A percentile compares a stretch with the other conserved stretches of the same genome.
phyloP scores from a whole-genome alignment of 768 basidiomycete species.

The Lactifluus hygrophoroides region DNA sequence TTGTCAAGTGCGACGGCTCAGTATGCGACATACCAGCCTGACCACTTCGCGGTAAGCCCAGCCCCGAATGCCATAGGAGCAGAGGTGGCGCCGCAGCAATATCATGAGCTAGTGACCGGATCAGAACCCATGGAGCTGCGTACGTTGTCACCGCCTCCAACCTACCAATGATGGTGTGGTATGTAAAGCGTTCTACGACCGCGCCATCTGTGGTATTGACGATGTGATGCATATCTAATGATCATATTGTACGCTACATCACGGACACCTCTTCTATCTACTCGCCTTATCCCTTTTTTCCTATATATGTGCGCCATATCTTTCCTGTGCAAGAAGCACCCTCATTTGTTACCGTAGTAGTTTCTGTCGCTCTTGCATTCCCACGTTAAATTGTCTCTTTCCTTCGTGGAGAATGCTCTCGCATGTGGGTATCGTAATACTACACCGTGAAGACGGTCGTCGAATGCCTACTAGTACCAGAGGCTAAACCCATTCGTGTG shows the following conservation, averaged over 20 bases:
- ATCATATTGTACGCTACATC: not conserved
- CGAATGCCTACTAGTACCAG: not conserved
- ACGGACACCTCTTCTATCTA: not conserved
- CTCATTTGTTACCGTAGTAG: not conserved
- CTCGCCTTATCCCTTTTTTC: no score
- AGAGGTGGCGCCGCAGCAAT: not conserved
- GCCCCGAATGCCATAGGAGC: not conserved
- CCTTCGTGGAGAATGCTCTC: not conserved
- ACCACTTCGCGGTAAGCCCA: not conserved
- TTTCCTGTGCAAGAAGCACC: not conserved
- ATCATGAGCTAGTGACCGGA: not conserved
- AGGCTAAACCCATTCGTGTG: not conserved
- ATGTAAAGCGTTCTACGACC: not conserved
- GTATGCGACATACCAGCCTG: not conserved
- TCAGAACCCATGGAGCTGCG: not conserved
- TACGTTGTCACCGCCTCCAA: constrained; percentile 3
- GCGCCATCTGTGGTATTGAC: no score
- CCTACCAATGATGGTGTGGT: not conserved
- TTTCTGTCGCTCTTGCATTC: not conserved
- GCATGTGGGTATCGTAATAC: no score
- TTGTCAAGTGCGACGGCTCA: not conserved
- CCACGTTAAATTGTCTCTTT: not conserved
- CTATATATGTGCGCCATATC: not conserved
- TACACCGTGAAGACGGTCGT: not conserved
- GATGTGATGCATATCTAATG: not conserved